Evolutionary conservation across 805 yeast genomes (phyloP).

Genomic region (Yamadazyma takamatsuzukensis): DNA sequence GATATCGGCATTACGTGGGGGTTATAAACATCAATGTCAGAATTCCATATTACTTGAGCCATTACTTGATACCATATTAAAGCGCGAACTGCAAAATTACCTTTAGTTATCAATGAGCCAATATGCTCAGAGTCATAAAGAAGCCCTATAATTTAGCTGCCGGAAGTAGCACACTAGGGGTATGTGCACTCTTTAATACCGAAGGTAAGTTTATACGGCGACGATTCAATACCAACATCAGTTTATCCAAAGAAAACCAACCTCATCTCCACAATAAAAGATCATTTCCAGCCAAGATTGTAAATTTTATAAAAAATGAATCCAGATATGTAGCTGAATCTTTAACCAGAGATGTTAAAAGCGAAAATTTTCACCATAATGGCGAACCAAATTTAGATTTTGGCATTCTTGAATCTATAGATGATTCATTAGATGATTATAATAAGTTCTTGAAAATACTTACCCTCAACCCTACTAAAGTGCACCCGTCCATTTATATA

Average conservation of each 20-base stretch:
- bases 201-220: too few relatives aligned
- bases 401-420: slow-evolving; percentile 15
- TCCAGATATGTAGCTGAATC: slow-evolving; percentile 6
- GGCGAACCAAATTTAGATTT: slow-evolving; percentile 11
- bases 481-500: slow-evolving; percentile 26
- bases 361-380: slow-evolving; percentile 1
- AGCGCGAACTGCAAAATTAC: not conserved
- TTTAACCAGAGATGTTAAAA: slow-evolving; percentile 2
- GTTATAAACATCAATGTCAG: slow-evolving; percentile 43
- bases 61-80: slow-evolving; percentile 19
- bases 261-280: too few relatives aligned
- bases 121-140: slow-evolving; percentile 3
- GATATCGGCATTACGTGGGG: slow-evolving; percentile 33
- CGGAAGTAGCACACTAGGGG: not conserved
- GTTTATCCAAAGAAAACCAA: too few relatives aligned
- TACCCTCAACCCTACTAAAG: slow-evolving; percentile 28
- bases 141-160: not conserved
- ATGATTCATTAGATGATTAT: slow-evolving; percentile 23
- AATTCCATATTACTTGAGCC: slow-evolving; percentile 46
- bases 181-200: too few relatives aligned
- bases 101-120: slow-evolving; percentile 3
- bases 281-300: slow-evolving; percentile 5
- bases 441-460: slow-evolving; percentile 27
- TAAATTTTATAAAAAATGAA: slow-evolving; percentile 11
- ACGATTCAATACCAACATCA: too few relatives aligned